Base-by-base conservation (phyloP, 1,284 basidiomycete genomes). In the Mycena sp. region DNA sequence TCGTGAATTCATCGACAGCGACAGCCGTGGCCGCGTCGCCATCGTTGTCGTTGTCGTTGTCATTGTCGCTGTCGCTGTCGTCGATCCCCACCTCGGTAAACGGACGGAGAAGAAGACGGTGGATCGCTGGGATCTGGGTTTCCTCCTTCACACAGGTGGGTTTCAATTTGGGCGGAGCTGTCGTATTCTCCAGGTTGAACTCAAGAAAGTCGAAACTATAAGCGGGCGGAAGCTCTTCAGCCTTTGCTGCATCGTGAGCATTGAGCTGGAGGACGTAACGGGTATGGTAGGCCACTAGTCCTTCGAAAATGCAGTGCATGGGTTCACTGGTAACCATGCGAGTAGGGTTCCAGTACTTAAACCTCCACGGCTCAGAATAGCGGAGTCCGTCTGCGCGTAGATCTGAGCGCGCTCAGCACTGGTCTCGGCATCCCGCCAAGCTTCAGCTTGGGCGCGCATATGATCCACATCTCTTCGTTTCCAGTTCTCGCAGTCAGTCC, bases 341-440 rank as follows among this genome's bases (percentile, higher is more conserved):
- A 0, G 72, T 64, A 1, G 76, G 79, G 63, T 81, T 71, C 76
- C 76, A 81, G 54, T 81, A 82, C 1, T 70, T 68, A 1, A 81
- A 71, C 11, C 63, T 43, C 56, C 76, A 73, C 0, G 82, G 64
- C 35, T 73, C 69, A 2, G 76, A 75, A 73, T 74, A 81, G 0
- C 73, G 70, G 1, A 81, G 58, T 0, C 77, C 74, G 38, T 73
- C 23, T 14, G 49, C 21, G 70, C 63, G 44, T 72, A 72, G 6
- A 75, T 48, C 6, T 49, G 40, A 4, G 70, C 52, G 21, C 69
- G 65, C 25, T 67, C 64, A 11, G 48, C 43, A 26, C 62, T 41
- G 1, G 67, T 72, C 2, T 25, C 9, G 1, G 74, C 73, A 54
- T 77, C 64, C 30, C 64, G 54, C 76, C 75, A 79, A 4, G 23